Evolutionary conservation across 495 filamentous ascomycete species (phyloP).

Genomic region (Tuber magnatum): DNA sequence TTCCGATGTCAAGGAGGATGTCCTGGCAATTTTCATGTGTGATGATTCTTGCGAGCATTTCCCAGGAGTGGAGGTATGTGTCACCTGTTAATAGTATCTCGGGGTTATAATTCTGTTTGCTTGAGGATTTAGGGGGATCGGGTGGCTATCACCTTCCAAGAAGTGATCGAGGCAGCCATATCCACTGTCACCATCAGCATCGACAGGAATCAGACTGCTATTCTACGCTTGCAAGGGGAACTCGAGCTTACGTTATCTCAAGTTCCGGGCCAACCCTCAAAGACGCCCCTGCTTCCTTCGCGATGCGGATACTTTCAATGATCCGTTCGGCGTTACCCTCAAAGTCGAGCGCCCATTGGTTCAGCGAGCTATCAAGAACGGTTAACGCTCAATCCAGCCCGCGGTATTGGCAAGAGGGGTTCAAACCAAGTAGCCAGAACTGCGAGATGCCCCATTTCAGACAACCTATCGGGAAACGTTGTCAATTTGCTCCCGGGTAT

Average conservation of each 20-base stretch:
- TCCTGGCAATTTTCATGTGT: constrained; percentile 58
- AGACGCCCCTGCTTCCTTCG: constrained; percentile 63
- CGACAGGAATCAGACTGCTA: constrained; percentile 11
- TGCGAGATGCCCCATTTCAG: constrained; percentile 44
- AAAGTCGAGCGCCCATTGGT: constrained; percentile 68
- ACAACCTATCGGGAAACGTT: not conserved
- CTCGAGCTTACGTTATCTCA: constrained; percentile 48
- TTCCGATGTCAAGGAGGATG: constrained; percentile 73
- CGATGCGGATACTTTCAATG: constrained; percentile 62
- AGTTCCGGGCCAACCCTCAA: constrained; percentile 71
- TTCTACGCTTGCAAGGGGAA: not conserved
- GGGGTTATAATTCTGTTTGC: constrained; percentile 11
- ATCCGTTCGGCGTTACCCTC: constrained; percentile 71
- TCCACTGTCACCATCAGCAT: constrained; percentile 47
- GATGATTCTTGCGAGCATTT: constrained; percentile 61
- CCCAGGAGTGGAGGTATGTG: constrained; percentile 63
- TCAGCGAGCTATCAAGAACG: constrained; percentile 43
- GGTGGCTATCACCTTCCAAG: constrained; percentile 46
- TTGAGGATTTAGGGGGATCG: not conserved
- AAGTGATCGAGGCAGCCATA: constrained; percentile 72
- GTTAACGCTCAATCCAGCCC: not conserved
- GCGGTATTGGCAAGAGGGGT: constrained; percentile 23
- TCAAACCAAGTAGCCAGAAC: constrained; percentile 50
- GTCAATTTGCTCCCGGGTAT: not conserved
- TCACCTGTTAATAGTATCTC: constrained; percentile 28